phyloP scores from a whole-genome alignment of 164 flowering plant species.

The Dillenia turbinata region DNA sequence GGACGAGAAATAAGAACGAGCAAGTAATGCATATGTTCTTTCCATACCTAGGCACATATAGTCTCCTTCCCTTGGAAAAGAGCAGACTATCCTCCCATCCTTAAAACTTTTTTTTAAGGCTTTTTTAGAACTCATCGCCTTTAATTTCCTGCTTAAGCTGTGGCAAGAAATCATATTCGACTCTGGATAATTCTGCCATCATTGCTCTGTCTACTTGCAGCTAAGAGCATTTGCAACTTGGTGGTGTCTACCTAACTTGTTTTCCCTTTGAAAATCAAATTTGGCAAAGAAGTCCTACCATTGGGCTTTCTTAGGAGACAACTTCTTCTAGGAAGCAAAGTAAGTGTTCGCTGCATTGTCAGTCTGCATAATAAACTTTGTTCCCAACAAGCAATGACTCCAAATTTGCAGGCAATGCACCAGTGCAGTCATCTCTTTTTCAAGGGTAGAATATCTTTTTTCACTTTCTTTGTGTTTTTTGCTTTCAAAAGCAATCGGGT shows the following conservation, averaged over 20 bases:
- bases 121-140: neutral
- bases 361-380: neutral
- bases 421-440: conserved; percentile 4
- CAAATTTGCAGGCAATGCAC: conserved; percentile 9
- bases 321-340: conserved; percentile 15
- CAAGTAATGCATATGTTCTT: conserved; percentile 10
- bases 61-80: neutral
- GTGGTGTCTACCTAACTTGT: conserved; percentile 3
- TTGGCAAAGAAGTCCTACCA: conserved; percentile 20
- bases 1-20: conserved; percentile 6
- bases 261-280: conserved; percentile 9
- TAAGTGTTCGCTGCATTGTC: conserved; percentile 16
- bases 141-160: neutral
- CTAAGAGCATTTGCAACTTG: conserved; percentile 8
- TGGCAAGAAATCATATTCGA: neutral
- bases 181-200: neutral
- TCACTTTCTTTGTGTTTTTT: neutral
- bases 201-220: neutral
- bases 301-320: conserved; percentile 10
- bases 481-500: neutral
- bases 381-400: conserved; percentile 6
- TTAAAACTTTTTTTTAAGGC: neutral
- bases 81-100: conserved; percentile 12
- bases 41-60: conserved; percentile 12
- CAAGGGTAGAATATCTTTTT: neutral